These are phyloP conservation scores for Colletotrichum plurivorum DNA, from an alignment of 2,329 filamentous ascomycete species.

Conservation along the genomic window DNA sequence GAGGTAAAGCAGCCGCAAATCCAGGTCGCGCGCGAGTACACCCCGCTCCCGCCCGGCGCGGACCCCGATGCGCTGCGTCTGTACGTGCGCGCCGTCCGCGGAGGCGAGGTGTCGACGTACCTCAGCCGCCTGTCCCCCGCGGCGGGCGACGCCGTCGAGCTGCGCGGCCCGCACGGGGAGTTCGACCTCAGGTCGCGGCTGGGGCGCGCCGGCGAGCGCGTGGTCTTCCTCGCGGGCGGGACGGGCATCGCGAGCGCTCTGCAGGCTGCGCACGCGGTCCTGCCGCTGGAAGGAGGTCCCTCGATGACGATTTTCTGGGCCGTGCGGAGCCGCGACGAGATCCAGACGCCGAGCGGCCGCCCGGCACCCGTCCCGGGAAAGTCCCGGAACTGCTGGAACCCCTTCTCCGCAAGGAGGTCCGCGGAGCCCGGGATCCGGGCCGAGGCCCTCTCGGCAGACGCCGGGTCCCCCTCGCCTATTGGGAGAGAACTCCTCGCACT, in stretches of 20 bases:
- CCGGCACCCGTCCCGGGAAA: slow-evolving; percentile 27
- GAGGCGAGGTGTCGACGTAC: slow-evolving; percentile 90
- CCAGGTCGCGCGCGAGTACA: slow-evolving; percentile 93
- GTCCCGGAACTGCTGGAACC: slow-evolving; percentile 42
- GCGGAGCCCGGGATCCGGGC: slow-evolving; percentile 31
- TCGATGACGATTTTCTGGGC: slow-evolving; percentile 84
- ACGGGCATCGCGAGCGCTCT: slow-evolving; percentile 93
- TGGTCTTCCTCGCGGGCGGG: slow-evolving; percentile 91
- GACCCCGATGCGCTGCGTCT: slow-evolving; percentile 72
- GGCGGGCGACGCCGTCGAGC: slow-evolving; percentile 73
- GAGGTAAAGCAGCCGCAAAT: slow-evolving; percentile 95
- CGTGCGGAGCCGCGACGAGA: slow-evolving; percentile 70
- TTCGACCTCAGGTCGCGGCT: slow-evolving; percentile 63
- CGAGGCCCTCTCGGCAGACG: slow-evolving; percentile 42
- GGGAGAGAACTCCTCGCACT: slow-evolving; percentile 75
- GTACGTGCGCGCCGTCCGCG: slow-evolving; percentile 81
- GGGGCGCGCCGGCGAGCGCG: slow-evolving; percentile 54
- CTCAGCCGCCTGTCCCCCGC: slow-evolving; percentile 70
- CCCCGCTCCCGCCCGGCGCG: slow-evolving; percentile 77
- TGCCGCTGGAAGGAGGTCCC: slow-evolving; percentile 73
- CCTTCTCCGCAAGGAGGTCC: slow-evolving; percentile 8
- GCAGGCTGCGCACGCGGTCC: slow-evolving; percentile 79
- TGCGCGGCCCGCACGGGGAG: slow-evolving; percentile 85
- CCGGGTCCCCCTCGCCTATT: slow-evolving; percentile 61
- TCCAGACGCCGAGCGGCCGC: slow-evolving; percentile 49